These are phyloP conservation scores for Omphalea diandra DNA, from an alignment of 441 rosid species.

Conservation along the genomic window DNA sequence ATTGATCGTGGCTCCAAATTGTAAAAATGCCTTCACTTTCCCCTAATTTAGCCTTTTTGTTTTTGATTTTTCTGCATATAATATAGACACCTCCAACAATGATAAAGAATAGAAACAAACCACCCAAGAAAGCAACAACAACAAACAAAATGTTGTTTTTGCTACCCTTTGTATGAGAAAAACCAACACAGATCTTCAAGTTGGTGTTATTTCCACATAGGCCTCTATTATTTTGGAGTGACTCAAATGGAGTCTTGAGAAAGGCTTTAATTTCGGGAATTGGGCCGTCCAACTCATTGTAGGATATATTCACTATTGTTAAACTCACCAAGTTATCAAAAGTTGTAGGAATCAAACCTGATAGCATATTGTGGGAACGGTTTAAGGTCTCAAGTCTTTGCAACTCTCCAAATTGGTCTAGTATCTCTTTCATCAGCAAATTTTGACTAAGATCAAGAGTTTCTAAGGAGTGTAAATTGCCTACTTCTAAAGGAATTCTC, in stretches of 20 bases:
- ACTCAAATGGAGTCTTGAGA: background rate
- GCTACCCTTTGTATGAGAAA: background rate
- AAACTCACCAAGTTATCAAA: conserved; percentile 6
- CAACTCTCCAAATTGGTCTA: conserved; percentile 1
- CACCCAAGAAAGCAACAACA: background rate
- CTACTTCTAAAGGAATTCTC: background rate
- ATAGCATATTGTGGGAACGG: conserved; percentile 9
- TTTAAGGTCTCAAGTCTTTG: background rate
- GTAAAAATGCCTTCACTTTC: background rate
- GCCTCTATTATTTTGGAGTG: background rate
- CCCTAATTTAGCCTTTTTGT: too few relatives aligned
- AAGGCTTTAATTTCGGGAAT: conserved; percentile 1
- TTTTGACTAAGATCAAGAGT: conserved; percentile 17
- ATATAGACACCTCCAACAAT: too few relatives aligned
- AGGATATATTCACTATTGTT: background rate
- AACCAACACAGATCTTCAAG: background rate
- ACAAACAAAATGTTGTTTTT: background rate
- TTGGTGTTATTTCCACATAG: conserved; percentile 7
- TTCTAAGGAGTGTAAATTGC: background rate
- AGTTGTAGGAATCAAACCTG: background rate
- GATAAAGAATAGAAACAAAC: background rate
- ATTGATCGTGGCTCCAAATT: background rate
- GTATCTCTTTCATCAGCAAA: background rate
- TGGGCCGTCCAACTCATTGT: conserved; percentile 5
- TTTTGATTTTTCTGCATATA: too few relatives aligned